Base-by-base conservation (phyloP, 192 early-diverging fungal species). In the Backusella australiensis region DNA sequence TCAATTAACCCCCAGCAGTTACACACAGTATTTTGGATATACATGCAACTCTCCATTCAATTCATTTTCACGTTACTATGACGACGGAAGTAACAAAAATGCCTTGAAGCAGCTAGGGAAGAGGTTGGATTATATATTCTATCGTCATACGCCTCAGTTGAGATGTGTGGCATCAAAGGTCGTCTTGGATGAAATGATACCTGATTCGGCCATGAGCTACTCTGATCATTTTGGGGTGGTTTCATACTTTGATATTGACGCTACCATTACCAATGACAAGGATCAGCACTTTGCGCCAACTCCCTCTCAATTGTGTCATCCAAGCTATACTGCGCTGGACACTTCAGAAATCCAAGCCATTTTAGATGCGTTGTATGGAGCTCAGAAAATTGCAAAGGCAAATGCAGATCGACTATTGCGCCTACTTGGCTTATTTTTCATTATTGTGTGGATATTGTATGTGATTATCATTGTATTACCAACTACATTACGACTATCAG, bases 201-300 rank as follows among this genome's bases (percentile, higher is more conserved):
- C 83, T n/a, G 72, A 67, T 17, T 70, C 81, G 34, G 36, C 23
- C 15, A 38, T 26, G 71, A 81, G 74, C 23, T 88, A 86, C 70
- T 83, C 83, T 6, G 86, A 88, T 68, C 86, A 88, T 71, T 88
- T 88, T 72, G 86, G 86, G 6, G 86, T 88, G 6, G 77, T 85
- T 76, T 83, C 86, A 12, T 77, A 32, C 15, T 88, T 88, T 69
- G 23, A n/a, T 19, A 75, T 75, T 49, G 19, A 32, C 29, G 26
- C 14, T 29, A 49, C 46, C n/a, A n/a, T 49, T 9, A 63, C 12
- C 23, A 6, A 29, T 29, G 21, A 29, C 6, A 29, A 63, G 12
- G 23, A 29, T 26, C 9, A 63, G 29, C 56, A 26, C 1, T 41
- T 69, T 69, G 68, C 68, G 12, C 68, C 68, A 14, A n/a, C 21